Conservation (phyloP, 768 basidiomycete species). For the Auricularia cornea region DNA sequence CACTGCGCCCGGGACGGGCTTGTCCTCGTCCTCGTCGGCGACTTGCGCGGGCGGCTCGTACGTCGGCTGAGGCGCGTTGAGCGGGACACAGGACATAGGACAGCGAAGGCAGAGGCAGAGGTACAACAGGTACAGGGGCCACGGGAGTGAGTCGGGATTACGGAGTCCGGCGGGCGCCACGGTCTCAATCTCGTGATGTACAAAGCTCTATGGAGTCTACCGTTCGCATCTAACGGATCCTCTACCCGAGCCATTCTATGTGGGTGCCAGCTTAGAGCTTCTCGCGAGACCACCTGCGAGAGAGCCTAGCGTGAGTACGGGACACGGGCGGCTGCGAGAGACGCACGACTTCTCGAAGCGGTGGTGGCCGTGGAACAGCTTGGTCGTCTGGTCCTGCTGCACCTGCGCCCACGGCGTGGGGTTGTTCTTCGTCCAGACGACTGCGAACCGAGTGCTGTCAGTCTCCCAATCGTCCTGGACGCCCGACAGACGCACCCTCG, state of each 20-base stretch:
- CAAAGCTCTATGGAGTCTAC: neutral
- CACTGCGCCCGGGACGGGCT: slow-evolving; percentile 23
- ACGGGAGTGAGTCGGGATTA: neutral
- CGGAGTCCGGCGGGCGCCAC: neutral
- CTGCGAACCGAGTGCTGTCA: slow-evolving; percentile 21
- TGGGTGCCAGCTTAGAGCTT: slow-evolving; percentile 61
- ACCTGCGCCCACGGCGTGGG: slow-evolving; percentile 86
- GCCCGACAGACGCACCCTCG: slow-evolving; percentile 22
- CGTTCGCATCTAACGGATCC: neutral
- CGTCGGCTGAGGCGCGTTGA: slow-evolving; percentile 34
- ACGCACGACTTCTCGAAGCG: slow-evolving; percentile 67
- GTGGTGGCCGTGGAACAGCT: slow-evolving; percentile 60
- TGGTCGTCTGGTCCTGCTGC: slow-evolving; percentile 65
- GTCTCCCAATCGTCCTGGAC: slow-evolving; percentile 1
- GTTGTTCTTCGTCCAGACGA: slow-evolving; percentile 61
- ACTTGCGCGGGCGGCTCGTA: slow-evolving; percentile 26
- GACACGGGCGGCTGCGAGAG: too few relatives aligned
- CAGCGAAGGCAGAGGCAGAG: too few relatives aligned
- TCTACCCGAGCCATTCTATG: neutral
- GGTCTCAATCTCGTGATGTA: neutral
- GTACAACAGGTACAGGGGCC: neutral
- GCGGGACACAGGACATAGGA: slow-evolving; percentile 13
- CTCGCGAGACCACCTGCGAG: slow-evolving; percentile 62
- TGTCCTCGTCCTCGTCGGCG: slow-evolving; percentile 35
- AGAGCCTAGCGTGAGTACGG: too few relatives aligned